Conservation (phyloP, 495 filamentous ascomycete genomes). For the Cetradonia linearis region DNA sequence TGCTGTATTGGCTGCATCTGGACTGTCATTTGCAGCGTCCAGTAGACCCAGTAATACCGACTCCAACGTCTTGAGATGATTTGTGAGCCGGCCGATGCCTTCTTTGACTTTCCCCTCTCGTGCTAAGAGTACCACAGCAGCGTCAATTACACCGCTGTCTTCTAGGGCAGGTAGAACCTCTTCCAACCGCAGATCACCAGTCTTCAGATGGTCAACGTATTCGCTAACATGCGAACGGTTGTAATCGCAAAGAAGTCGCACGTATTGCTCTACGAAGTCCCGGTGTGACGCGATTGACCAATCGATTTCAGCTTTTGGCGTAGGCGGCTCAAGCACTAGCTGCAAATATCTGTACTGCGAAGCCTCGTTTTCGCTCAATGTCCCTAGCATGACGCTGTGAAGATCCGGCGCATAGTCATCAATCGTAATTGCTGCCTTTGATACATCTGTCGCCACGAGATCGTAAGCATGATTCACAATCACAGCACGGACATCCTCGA, state of each 20-base stretch:
- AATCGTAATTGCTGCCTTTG: constrained; percentile 58
- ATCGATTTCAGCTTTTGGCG: constrained; percentile 33
- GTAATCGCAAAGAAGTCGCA: constrained; percentile 80
- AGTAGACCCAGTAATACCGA: constrained; percentile 67
- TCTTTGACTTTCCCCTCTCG: constrained; percentile 75
- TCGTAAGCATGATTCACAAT: constrained; percentile 58
- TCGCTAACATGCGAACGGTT: constrained; percentile 72
- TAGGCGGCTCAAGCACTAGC: constrained; percentile 62
- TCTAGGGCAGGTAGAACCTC: constrained; percentile 81
- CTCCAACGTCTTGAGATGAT: constrained; percentile 68
- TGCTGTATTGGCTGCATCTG: constrained; percentile 43
- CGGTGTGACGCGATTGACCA: constrained; percentile 30
- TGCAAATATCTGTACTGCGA: constrained; percentile 69
- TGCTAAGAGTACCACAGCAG: constrained; percentile 82
- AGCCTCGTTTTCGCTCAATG: constrained; percentile 50
- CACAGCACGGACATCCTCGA: constrained; percentile 61
- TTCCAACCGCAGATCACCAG: constrained; percentile 70
- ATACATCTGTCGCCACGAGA: constrained; percentile 59
- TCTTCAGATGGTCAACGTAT: constrained; percentile 69
- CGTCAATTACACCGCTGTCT: constrained; percentile 79
- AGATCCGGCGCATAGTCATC: constrained; percentile 55
- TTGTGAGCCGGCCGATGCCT: constrained; percentile 74
- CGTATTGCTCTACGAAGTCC: constrained; percentile 69
- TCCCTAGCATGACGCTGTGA: constrained; percentile 58
- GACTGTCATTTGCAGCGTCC: constrained; percentile 40